phyloP scores from a whole-genome alignment of 2,329 filamentous ascomycete species.

The Aspergillus sp. region DNA sequence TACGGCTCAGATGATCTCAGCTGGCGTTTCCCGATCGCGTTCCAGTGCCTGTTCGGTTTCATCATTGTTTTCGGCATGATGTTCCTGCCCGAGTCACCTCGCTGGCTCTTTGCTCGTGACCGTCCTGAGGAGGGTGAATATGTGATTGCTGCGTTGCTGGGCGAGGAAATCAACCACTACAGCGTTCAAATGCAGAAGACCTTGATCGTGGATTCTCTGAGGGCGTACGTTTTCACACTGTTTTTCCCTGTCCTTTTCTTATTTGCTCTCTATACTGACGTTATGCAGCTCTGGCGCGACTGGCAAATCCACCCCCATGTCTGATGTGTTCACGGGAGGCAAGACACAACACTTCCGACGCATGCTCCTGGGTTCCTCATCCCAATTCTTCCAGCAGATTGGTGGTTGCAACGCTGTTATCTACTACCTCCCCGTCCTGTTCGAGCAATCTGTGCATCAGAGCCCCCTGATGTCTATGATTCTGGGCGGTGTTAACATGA shows the following conservation, averaged over 20 bases:
- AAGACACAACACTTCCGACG: constrained; percentile 24
- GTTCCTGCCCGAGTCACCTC: constrained; percentile 27
- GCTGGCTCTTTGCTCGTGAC: constrained; percentile 19
- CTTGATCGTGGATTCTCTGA: not conserved
- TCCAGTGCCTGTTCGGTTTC: constrained; percentile 23
- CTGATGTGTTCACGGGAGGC: constrained; percentile 19
- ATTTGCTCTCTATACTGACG: constrained; percentile 48
- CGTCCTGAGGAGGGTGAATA: constrained; percentile 35
- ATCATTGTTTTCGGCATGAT: constrained; percentile 32
- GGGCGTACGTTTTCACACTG: not conserved
- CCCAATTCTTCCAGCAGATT: constrained; percentile 36
- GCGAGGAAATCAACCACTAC: constrained; percentile 39
- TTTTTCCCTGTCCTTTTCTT: constrained; percentile 45
- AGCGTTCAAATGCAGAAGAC: constrained; percentile 43
- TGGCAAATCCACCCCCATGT: constrained; percentile 45
- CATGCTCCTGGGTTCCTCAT: constrained; percentile 20
- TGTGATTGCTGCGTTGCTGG: constrained; percentile 41
- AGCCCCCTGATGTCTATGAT: constrained; percentile 33
- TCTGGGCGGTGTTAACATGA: constrained; percentile 41
- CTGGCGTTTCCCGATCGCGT: constrained; percentile 44
- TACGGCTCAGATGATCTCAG: constrained; percentile 19
- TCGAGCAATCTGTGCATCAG: constrained; percentile 17
- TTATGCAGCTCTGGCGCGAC: not conserved
- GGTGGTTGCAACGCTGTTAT: constrained; percentile 40
- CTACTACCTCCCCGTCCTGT: constrained; percentile 39